Evolutionary conservation across 495 filamentous ascomycete species (phyloP), one percentile per base, ranked within the genome.

Genomic region (Podospora sp.): DNA sequence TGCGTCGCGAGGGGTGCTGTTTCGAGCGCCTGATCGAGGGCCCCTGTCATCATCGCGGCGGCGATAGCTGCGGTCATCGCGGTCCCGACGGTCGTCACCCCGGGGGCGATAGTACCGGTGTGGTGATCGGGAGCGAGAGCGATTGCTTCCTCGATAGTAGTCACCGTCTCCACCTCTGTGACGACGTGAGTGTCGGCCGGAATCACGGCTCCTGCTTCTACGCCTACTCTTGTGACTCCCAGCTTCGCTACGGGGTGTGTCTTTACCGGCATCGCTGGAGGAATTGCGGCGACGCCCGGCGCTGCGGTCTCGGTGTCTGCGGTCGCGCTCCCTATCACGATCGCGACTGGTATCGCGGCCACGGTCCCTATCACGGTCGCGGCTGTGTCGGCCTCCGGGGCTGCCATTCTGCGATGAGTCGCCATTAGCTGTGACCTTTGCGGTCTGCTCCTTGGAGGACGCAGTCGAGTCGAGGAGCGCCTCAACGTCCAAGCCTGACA

Each of bases 401-500:
- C 52, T 87, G 86, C 75, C 80, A 79, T 75, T 84, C 86, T 75
- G 86, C 81, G 79, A 83, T 70, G 83, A 76, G 61, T 81, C 82
- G 63, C 80, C 74, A 56, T 84, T 75, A 65, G 70, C 69, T 26
- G 63, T 56, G 62, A 64, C 60, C 68, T 75, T 77, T 63, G 40
- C 62, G 55, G 64, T 69, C 70, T 76, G 76, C 51, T 87, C 80
- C 69, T 88, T 87, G 61, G 73, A 70, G 56, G 84, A 81, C 80
- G 93, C 93, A 71, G 93, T 93, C 36, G 91, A 92, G 81, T 97
- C 94, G 73, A 97, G 87, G 67, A 97, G 89, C 72, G 93, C 93
- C 86, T 97, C 93, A 72, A 97, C 92, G 77, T 96, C 92, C 75
- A 96, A 85, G 80, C 90, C 90, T 77, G 93, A 94, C 93, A 97